These are phyloP conservation scores for Kwoniella pini DNA, from an alignment of 768 basidiomycete species.

Conservation along the genomic window DNA sequence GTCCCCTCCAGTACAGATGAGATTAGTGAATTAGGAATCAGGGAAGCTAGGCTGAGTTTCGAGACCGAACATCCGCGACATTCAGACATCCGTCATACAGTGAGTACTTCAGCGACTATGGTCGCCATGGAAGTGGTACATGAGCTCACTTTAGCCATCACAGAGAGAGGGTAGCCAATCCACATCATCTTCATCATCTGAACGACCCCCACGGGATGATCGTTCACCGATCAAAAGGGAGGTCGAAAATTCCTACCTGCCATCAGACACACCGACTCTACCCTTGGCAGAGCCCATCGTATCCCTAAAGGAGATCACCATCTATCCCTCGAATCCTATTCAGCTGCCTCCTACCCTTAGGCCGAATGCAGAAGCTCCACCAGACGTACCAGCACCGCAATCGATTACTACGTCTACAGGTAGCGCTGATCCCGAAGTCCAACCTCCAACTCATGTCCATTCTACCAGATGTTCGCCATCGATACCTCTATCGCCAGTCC, in stretches of 20 bases:
- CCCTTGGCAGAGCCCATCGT: not conserved
- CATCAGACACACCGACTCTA: not conserved
- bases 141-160: too few species aligned
- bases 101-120: not conserved
- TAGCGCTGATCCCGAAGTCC: not conserved
- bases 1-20: not conserved
- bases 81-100: not conserved
- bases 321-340: constrained; percentile 4
- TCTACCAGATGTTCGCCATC: not conserved
- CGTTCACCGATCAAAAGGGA: not conserved
- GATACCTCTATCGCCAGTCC: not conserved
- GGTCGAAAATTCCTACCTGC: constrained; percentile 6
- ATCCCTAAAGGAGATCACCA: constrained; percentile 3
- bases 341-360: not conserved
- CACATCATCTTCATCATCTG: not conserved
- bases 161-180: not conserved
- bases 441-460: not conserved
- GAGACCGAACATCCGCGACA: too few species aligned
- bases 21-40: not conserved
- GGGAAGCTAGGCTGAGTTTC: too few species aligned
- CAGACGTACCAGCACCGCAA: constrained; percentile 3
- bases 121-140: not conserved
- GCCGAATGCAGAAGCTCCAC: not conserved
- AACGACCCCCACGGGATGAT: not conserved
- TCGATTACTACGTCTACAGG: not conserved